Conservation (phyloP, 2,329 filamentous ascomycete species). For the Alternaria rosae region DNA sequence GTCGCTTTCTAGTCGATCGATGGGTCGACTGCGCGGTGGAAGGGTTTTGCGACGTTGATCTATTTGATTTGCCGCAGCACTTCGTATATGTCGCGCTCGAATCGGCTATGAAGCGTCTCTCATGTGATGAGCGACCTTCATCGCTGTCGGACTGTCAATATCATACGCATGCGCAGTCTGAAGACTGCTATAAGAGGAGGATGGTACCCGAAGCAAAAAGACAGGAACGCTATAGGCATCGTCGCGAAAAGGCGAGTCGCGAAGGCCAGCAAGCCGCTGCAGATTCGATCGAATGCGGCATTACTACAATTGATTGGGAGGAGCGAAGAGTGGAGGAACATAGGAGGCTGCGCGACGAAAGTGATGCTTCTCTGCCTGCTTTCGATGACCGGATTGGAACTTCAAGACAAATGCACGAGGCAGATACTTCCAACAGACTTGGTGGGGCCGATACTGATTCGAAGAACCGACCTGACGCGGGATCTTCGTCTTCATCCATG, state of each 20-base stretch:
- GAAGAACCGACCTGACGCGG: accelerated
- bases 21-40: conserved; percentile 7
- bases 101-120: conserved; percentile 6
- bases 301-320: conserved; percentile 5
- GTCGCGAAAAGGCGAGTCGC: neutral
- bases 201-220: neutral
- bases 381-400: neutral
- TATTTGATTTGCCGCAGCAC: neutral
- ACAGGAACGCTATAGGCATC: neutral
- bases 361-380: neutral
- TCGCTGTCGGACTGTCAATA: conserved; percentile 9
- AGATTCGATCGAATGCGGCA: neutral
- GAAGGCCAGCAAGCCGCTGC: neutral
- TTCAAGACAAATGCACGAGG: neutral
- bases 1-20: conserved; percentile 21
- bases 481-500: neutral
- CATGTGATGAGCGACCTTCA: neutral
- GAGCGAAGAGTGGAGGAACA: neutral
- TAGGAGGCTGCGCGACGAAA: neutral
- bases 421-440: accelerated
- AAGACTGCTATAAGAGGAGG: conserved; percentile 14
- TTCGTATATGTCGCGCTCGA: conserved; percentile 12
- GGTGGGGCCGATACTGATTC: no score
- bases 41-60: neutral
- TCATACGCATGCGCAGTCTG: conserved; percentile 13